Conservation (phyloP, 1,284 basidiomycete genomes). For the Gymnopus androsaceus region DNA sequence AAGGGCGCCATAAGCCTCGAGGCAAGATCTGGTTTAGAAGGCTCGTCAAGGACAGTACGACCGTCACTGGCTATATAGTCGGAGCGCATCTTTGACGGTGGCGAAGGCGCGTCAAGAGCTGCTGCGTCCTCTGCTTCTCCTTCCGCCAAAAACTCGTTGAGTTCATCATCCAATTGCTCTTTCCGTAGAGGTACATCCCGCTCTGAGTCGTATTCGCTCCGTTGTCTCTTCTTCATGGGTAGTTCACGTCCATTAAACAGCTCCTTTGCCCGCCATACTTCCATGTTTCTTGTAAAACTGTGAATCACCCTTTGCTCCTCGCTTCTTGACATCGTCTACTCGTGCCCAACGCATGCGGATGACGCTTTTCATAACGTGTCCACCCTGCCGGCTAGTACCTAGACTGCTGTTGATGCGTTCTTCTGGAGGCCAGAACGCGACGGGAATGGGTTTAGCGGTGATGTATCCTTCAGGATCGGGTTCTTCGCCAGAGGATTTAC, state of each 20-base stretch:
- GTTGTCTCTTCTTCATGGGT: constrained; percentile 30
- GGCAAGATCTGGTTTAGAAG: constrained; percentile 41
- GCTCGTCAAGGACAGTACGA: constrained; percentile 52
- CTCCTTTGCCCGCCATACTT: constrained; percentile 44
- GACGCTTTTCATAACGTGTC: constrained; percentile 46
- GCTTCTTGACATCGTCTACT: constrained; percentile 69
- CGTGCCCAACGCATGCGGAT: constrained; percentile 75
- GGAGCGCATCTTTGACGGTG: constrained; percentile 65
- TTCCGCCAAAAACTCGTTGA: constrained; percentile 19
- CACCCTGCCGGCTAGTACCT: constrained; percentile 55
- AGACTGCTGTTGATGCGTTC: constrained; percentile 70
- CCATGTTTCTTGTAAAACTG: constrained; percentile 78
- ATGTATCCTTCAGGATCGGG: constrained; percentile 58
- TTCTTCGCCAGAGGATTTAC: constrained; percentile 51
- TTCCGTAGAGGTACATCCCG: background rate
- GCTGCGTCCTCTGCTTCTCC: constrained; percentile 28
- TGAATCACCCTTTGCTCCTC: constrained; percentile 66
- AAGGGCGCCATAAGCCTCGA: constrained; percentile 46
- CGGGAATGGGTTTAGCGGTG: constrained; percentile 65
- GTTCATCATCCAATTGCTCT: constrained; percentile 14
- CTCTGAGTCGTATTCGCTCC: constrained; percentile 22
- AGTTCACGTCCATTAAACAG: constrained; percentile 27
- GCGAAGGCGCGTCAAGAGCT: constrained; percentile 32
- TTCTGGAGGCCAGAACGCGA: constrained; percentile 76
- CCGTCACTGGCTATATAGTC: constrained; percentile 56